phyloP scores from a whole-genome alignment of 805 yeast species.

The Candida michaelii region DNA sequence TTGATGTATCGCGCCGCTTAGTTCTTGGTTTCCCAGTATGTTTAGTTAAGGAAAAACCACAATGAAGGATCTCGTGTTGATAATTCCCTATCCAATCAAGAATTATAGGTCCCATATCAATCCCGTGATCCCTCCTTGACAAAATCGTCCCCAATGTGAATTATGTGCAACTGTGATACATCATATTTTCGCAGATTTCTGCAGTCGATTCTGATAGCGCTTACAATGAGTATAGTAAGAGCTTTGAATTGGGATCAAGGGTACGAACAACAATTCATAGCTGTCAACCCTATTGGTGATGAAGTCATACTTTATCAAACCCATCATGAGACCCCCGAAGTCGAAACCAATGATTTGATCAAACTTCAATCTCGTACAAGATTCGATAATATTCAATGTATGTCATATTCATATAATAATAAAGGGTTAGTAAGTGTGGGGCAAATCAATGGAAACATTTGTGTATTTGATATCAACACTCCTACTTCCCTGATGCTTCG shows the following conservation, averaged over 20 bases:
- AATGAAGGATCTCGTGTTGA: too few species aligned
- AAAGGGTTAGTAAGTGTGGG: slow-evolving; percentile 73
- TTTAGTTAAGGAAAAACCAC: too few species aligned
- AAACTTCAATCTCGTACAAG: slow-evolving; percentile 58
- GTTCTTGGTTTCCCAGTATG: too few species aligned
- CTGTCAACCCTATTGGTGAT: slow-evolving; percentile 78
- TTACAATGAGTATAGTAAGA: slow-evolving; percentile 61
- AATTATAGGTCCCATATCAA: too few species aligned
- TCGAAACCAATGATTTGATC: slow-evolving; percentile 50
- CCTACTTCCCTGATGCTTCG: slow-evolving; percentile 35
- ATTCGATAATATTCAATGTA: slow-evolving; percentile 66
- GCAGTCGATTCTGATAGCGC: too few species aligned
- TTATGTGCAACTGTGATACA: too few species aligned
- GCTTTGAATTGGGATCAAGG: slow-evolving; percentile 62
- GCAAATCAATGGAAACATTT: slow-evolving; percentile 65
- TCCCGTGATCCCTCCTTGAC: too few species aligned
- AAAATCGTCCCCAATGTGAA: too few species aligned
- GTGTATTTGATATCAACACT: slow-evolving; percentile 58
- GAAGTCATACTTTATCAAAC: slow-evolving; percentile 69
- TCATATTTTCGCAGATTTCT: too few species aligned
- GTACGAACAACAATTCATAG: slow-evolving; percentile 56
- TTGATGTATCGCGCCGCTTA: too few species aligned
- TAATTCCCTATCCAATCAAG: too few species aligned
- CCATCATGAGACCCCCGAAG: slow-evolving; percentile 41
- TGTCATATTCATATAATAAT: slow-evolving; percentile 55